Conservation (phyloP, 495 filamentous ascomycete species). For the Penicillium argentinense region DNA sequence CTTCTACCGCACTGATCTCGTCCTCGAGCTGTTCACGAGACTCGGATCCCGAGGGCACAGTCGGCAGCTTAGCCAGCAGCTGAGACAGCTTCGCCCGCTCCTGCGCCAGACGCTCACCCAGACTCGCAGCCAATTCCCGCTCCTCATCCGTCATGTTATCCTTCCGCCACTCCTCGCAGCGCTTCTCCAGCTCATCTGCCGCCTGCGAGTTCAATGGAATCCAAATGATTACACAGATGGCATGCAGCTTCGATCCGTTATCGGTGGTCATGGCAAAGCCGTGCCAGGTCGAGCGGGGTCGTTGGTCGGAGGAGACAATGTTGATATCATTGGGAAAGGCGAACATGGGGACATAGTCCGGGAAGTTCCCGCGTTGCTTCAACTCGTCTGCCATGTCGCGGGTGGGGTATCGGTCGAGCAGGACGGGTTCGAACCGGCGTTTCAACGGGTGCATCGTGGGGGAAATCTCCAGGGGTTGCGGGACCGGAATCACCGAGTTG, state of each 20-base stretch:
- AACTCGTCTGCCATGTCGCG: constrained; percentile 78
- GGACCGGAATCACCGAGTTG: constrained; percentile 93
- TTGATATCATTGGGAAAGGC: constrained; percentile 98
- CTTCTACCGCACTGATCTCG: constrained; percentile 91
- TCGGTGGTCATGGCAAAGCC: constrained; percentile 96
- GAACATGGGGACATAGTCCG: constrained; percentile 98
- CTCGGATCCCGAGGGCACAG: constrained; percentile 72
- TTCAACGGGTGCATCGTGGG: constrained; percentile 96
- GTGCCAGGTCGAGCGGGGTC: constrained; percentile 94
- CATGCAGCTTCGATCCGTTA: constrained; percentile 88
- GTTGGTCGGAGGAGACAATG: constrained; percentile 91
- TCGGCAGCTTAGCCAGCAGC: constrained; percentile 78
- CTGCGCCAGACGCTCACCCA: constrained; percentile 84
- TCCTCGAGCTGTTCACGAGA: constrained; percentile 85
- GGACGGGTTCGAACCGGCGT: constrained; percentile 87
- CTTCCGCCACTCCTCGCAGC: constrained; percentile 91
- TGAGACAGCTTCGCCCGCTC: constrained; percentile 89
- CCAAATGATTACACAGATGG: constrained; percentile 90
- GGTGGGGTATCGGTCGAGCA: constrained; percentile 90
- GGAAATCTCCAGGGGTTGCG: constrained; percentile 82
- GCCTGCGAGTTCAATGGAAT: constrained; percentile 78
- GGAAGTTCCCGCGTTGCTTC: constrained; percentile 81
- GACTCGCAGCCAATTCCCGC: constrained; percentile 85
- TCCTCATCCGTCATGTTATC: constrained; percentile 97
- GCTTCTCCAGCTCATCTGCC: constrained; percentile 83